phyloP scores from a whole-genome alignment of 768 basidiomycete species.

The Terana coerulea region DNA sequence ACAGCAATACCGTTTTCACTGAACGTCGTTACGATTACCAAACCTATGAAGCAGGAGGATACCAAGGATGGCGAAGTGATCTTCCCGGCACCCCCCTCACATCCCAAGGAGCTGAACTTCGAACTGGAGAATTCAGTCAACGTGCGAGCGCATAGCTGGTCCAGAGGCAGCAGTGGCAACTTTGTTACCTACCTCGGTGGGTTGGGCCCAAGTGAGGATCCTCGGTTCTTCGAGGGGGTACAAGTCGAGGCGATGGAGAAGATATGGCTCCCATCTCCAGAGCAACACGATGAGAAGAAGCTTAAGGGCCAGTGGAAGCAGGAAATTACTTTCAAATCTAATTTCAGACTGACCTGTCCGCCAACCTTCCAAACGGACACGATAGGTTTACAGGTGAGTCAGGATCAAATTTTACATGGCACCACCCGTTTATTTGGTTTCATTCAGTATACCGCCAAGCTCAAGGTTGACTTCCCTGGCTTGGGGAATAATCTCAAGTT shows the following conservation, averaged over 20 bases:
- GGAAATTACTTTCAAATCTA: slow-evolving; percentile 16
- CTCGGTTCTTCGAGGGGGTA: background rate
- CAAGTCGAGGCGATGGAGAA: slow-evolving; percentile 16
- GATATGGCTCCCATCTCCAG: slow-evolving; percentile 14
- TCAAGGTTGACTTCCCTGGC: slow-evolving; percentile 20
- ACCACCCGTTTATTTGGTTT: background rate
- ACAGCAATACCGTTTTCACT: slow-evolving; percentile 21
- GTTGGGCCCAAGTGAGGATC: background rate
- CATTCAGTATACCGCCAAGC: slow-evolving; percentile 10
- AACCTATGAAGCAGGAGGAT: slow-evolving; percentile 15
- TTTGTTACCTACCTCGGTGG: slow-evolving; percentile 4
- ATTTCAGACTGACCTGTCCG: slow-evolving; percentile 10
- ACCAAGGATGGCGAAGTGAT: slow-evolving; percentile 11
- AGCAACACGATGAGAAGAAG: slow-evolving; percentile 9
- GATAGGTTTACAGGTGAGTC: slow-evolving; percentile 14
- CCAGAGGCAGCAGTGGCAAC: slow-evolving; percentile 10
- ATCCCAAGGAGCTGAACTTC: slow-evolving; percentile 14
- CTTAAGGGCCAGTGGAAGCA: slow-evolving; percentile 18
- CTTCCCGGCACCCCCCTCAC: slow-evolving; percentile 16
- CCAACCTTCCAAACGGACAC: slow-evolving; percentile 16
- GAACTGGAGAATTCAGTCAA: slow-evolving; percentile 12
- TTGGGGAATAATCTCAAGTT: slow-evolving; percentile 17
- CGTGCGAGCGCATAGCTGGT: slow-evolving; percentile 10
- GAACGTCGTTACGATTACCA: slow-evolving; percentile 15
- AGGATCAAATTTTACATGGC: background rate